These are phyloP conservation scores for Leptosphaerulina australis DNA, from an alignment of 2,329 filamentous ascomycete genomes.

Conservation along the genomic window DNA sequence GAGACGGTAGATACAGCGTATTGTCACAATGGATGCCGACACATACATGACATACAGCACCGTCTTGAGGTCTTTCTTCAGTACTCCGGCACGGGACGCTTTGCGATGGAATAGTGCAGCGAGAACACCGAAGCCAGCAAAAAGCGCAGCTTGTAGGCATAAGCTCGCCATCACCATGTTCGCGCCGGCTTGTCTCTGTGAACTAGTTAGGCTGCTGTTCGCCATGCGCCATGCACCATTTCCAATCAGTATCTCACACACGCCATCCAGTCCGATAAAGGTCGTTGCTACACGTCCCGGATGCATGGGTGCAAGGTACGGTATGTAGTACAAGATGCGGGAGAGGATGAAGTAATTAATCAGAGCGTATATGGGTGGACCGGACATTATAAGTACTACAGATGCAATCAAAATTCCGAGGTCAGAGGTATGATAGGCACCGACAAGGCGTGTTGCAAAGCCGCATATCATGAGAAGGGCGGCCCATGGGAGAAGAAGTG, in stretches of 20 bases:
- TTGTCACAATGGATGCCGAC: constrained; percentile 55
- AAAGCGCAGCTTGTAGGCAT: constrained; percentile 58
- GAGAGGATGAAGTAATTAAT: constrained; percentile 68
- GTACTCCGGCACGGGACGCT: constrained; percentile 47
- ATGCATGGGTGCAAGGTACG: constrained; percentile 64
- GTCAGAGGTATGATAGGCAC: constrained; percentile 58
- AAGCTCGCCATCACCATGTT: constrained; percentile 58
- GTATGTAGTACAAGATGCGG: constrained; percentile 65
- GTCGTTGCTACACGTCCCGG: constrained; percentile 65
- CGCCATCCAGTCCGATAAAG: constrained; percentile 59
- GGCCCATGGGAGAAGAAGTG: constrained; percentile 61
- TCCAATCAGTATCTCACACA: constrained; percentile 59
- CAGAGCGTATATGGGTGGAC: constrained; percentile 63
- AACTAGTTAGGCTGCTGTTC: constrained; percentile 46
- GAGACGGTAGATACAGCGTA: constrained; percentile 60
- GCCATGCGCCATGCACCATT: constrained; percentile 58
- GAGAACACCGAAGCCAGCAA: constrained; percentile 57
- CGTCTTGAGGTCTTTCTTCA: constrained; percentile 52
- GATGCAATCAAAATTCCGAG: constrained; percentile 50
- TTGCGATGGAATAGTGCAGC: constrained; percentile 55
- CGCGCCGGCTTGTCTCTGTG: constrained; percentile 51
- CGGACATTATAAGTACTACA: constrained; percentile 49
- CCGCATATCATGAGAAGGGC: constrained; percentile 62
- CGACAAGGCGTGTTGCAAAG: constrained; percentile 61
- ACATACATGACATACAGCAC: constrained; percentile 57